Conservation (phyloP, 2,329 filamentous ascomycete genomes). For the Fusarium succisae region DNA sequence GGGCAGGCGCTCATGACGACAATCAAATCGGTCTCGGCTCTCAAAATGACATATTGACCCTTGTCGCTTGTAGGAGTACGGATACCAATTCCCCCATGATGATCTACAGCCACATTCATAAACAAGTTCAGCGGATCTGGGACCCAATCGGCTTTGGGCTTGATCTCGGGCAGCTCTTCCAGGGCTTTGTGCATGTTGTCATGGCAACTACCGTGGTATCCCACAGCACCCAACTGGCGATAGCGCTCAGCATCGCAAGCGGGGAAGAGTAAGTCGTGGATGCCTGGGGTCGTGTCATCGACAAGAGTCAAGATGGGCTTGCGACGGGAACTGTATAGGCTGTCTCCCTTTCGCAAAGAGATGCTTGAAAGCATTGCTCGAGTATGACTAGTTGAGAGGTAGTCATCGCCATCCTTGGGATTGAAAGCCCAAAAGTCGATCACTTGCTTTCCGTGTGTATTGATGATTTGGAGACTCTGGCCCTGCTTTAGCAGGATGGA, state of each 20-base stretch:
- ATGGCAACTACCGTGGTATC: background rate
- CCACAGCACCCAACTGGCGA: background rate
- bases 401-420: rapidly evolving
- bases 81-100: background rate
- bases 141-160: background rate
- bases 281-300: background rate
- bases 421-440: background rate
- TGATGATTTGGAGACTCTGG: background rate
- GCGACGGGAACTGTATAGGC: background rate
- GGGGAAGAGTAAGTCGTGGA: background rate
- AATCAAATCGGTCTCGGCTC: background rate
- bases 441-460: background rate
- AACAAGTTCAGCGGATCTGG: background rate
- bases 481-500: background rate
- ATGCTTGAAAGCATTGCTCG: background rate
- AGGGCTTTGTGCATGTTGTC: background rate
- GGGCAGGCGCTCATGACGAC: background rate
- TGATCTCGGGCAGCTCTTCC: too few species aligned
- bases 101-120: background rate
- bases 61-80: background rate
- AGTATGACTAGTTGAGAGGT: background rate
- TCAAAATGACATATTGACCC: background rate
- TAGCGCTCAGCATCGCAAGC: background rate
- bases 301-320: background rate
- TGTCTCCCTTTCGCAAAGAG: background rate